These are phyloP conservation scores for Antrodiella citrinella DNA, from an alignment of 768 basidiomycete genomes.

Conservation along the genomic window DNA sequence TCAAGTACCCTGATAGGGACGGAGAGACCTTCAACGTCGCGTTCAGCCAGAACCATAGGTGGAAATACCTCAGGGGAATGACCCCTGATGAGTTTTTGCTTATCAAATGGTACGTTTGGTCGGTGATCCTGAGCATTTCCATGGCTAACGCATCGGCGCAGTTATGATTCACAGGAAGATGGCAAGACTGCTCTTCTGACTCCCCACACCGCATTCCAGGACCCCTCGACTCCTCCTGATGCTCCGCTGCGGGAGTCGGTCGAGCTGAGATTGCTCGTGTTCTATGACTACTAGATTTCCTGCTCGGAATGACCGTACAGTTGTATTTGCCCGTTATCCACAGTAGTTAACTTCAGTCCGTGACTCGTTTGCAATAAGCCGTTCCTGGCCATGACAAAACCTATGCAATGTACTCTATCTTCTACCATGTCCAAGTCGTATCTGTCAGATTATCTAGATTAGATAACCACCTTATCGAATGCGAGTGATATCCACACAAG, in stretches of 20 bases:
- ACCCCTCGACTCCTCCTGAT: constrained; percentile 42
- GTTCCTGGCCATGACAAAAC: too few relatives aligned
- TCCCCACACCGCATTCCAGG: constrained; percentile 56
- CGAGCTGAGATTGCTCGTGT: constrained; percentile 56
- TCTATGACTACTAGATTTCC: constrained; percentile 49
- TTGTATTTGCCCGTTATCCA: too few relatives aligned
- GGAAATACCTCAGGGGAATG: constrained; percentile 40
- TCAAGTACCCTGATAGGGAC: constrained; percentile 34
- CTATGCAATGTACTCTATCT: too few relatives aligned
- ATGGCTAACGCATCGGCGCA: constrained; percentile 8
- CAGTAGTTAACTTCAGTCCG: too few relatives aligned
- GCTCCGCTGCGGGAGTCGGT: constrained; percentile 49
- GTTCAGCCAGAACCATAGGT: constrained; percentile 31
- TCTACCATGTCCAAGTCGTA: too few relatives aligned
- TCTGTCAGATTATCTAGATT: too few relatives aligned
- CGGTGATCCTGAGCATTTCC: not conserved
- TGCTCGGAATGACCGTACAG: too few relatives aligned
- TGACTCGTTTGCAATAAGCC: too few relatives aligned
- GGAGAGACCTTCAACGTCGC: constrained; percentile 36
- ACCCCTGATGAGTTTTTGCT: constrained; percentile 37
- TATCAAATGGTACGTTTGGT: constrained; percentile 36
- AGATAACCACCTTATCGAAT: too few relatives aligned
- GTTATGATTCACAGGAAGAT: constrained; percentile 27
- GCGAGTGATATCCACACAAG: too few relatives aligned
- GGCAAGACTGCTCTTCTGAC: constrained; percentile 46